Conservation (phyloP, 176 grass and related monocot species). For the Oryza officinalis region DNA sequence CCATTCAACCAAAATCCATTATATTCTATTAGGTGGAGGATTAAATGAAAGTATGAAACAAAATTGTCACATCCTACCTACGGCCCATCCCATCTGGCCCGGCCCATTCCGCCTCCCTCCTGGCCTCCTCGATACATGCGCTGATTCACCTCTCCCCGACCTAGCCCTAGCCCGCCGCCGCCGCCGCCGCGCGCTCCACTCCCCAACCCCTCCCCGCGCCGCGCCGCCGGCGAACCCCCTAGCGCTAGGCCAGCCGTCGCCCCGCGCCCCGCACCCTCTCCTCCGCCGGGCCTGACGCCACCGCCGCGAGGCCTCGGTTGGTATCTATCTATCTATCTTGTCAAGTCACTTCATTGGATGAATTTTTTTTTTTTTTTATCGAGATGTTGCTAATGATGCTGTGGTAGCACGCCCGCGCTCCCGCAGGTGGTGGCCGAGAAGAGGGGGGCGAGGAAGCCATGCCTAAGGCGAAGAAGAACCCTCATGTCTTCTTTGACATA, state of each 20-base stretch:
- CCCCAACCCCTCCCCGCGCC: no score
- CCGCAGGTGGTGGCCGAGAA: conserved; percentile 36
- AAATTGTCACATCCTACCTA: no score
- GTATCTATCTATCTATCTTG: background rate
- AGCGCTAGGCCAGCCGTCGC: no score
- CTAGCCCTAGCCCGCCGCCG: background rate
- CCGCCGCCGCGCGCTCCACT: background rate
- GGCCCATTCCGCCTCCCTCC: background rate
- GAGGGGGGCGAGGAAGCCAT: conserved; percentile 26
- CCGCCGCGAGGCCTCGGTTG: background rate
- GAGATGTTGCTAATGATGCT: conserved; percentile 18
- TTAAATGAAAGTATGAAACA: no score
- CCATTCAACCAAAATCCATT: no score
- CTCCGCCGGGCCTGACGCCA: no score
- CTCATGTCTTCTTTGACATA: conserved; percentile 65
- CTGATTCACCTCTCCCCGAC: background rate
- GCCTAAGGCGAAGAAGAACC: conserved; percentile 61
- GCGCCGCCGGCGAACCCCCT: background rate
- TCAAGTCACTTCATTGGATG: background rate
- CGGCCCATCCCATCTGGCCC: background rate
- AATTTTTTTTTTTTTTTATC: background rate
- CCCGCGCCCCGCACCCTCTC: no score
- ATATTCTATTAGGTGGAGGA: no score
- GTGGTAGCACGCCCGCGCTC: background rate
- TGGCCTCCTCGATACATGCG: background rate